These are phyloP conservation scores for Phlyctochytrium bullatum DNA, from an alignment of 192 early-diverging fungal species.

Conservation along the genomic window DNA sequence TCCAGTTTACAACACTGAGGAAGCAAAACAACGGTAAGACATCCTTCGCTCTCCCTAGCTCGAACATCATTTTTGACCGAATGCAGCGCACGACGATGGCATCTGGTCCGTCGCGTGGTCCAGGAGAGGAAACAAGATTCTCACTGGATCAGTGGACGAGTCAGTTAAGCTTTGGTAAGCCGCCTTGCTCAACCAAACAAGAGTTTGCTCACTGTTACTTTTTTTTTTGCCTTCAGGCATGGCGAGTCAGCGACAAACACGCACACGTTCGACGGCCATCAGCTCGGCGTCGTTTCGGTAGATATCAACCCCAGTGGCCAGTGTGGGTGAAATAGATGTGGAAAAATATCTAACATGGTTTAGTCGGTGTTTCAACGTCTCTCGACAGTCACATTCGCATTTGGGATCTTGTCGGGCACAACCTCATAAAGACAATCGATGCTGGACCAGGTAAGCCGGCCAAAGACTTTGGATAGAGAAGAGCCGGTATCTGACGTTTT, in stretches of 20 bases:
- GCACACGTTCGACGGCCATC: constrained; percentile 68
- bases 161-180: constrained; percentile 79
- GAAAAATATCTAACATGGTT: background rate
- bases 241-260: constrained; percentile 52
- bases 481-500: background rate
- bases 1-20: no score
- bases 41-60: no score
- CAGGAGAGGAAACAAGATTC: constrained; percentile 57
- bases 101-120: constrained; percentile 86
- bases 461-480: constrained; percentile 18
- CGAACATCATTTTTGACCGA: background rate
- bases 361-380: constrained; percentile 70
- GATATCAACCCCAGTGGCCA: constrained; percentile 59
- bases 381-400: constrained; percentile 75
- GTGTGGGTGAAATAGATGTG: constrained; percentile 16
- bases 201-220: no score
- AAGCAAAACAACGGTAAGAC: no score
- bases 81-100: constrained; percentile 74
- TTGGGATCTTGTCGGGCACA: constrained; percentile 66
- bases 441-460: constrained; percentile 56
- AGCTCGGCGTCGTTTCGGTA: constrained; percentile 75
- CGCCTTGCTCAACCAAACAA: no score
- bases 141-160: constrained; percentile 76
- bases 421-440: constrained; percentile 58
- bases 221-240: no score